A percentile compares a stretch with the other conserved stretches of the same genome.
These are phyloP conservation scores for Russula emetica DNA, from an alignment of 768 basidiomycete genomes.

Conservation along the genomic window DNA sequence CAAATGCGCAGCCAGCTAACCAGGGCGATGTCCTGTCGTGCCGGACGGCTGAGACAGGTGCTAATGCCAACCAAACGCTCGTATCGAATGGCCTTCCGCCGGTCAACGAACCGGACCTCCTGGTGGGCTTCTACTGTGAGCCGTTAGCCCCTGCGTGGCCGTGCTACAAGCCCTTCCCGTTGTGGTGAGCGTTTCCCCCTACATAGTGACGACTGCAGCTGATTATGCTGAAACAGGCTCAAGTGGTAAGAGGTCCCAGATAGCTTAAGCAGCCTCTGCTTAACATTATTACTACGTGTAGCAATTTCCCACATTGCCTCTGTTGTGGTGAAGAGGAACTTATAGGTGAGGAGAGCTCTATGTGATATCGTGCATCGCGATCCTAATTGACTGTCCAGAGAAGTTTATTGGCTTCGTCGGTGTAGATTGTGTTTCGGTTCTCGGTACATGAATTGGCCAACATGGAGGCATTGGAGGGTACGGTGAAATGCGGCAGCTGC, in stretches of 20 bases:
- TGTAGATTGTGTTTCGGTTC: not conserved
- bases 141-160: no score
- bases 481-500: not conserved
- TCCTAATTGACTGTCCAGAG: not conserved
- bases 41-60: not conserved
- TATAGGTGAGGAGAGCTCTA: not conserved
- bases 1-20: not conserved
- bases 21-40: not conserved
- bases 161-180: no score
- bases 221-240: no score
- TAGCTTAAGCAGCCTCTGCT: no score
- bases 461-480: not conserved
- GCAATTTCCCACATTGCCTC: not conserved
- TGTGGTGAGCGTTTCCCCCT: no score
- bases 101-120: not conserved
- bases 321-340: not conserved
- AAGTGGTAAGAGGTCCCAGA: no score
- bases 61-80: not conserved
- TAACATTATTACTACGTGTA: not conserved
- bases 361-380: not conserved
- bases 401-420: not conserved
- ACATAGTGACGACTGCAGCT: no score
- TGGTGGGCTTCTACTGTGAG: not conserved
- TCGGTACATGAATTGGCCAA: not conserved
- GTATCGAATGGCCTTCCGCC: not conserved